phyloP scores from a whole-genome alignment of 2,329 filamentous ascomycete genomes.

The Ophiostoma fasciatum region DNA sequence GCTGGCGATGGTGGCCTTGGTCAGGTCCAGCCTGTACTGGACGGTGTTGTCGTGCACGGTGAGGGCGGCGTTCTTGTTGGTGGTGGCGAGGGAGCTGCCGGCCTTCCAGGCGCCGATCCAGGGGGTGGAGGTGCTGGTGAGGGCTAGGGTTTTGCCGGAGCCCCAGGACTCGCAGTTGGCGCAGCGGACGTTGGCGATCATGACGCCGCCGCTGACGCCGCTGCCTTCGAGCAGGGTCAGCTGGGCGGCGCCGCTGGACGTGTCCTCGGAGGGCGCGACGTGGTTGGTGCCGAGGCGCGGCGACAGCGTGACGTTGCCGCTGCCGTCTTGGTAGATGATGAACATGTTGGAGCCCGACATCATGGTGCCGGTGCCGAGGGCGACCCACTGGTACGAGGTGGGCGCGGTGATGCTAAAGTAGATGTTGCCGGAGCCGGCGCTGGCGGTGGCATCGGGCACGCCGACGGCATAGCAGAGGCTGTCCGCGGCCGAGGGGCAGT shows the following conservation, averaged over 20 bases:
- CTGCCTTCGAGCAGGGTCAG: conserved; percentile 43
- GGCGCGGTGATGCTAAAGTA: conserved; percentile 47
- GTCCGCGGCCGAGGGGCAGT: conserved; percentile 24
- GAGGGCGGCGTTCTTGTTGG: conserved; percentile 25
- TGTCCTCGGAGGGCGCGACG: conserved; percentile 30
- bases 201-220: conserved; percentile 33
- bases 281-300: conserved; percentile 35
- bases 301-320: conserved; percentile 46
- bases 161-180: conserved; percentile 35
- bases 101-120: conserved; percentile 43
- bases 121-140: conserved; percentile 23
- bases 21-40: conserved; percentile 33
- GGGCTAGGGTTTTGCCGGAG: conserved; percentile 25
- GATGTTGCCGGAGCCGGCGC: conserved; percentile 36
- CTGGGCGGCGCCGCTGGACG: conserved; percentile 21
- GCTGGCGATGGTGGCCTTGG: conserved; percentile 27
- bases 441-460: conserved; percentile 34
- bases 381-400: conserved; percentile 38
- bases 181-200: conserved; percentile 46
- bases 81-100: conserved; percentile 30
- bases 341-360: conserved; percentile 49
- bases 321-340: conserved; percentile 43
- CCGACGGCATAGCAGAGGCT: conserved; percentile 41
- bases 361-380: conserved; percentile 36
- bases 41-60: conserved; percentile 29